Evolutionary conservation across 176 grass and related monocot genomes (phyloP).

Genomic region (Leersia perrieri): DNA sequence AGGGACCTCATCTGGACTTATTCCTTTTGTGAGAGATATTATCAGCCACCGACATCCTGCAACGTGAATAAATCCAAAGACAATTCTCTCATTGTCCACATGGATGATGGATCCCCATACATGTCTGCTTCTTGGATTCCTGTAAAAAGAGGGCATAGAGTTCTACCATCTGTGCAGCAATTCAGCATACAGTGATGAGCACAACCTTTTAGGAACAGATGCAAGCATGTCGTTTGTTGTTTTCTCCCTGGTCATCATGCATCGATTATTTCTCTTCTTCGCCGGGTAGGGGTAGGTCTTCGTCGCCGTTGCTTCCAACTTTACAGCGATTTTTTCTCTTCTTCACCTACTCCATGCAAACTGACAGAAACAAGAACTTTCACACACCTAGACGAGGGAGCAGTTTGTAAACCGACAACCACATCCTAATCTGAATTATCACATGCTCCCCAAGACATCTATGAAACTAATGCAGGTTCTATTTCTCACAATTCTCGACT

Average conservation of each 20-base stretch:
- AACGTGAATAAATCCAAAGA: neutral
- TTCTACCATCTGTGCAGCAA: neutral
- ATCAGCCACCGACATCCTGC: neutral
- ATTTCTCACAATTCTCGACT: neutral
- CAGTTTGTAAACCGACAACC: neutral
- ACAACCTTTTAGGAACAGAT: neutral
- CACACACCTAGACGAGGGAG: neutral
- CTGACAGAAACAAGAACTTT: neutral
- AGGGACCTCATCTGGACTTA: too few relatives aligned
- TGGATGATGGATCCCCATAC: neutral
- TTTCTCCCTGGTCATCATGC: neutral
- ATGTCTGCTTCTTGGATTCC: neutral
- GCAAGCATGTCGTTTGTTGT: neutral
- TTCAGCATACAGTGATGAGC: neutral
- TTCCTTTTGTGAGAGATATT: too few relatives aligned
- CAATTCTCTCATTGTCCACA: neutral
- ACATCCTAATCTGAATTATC: conserved; percentile 22
- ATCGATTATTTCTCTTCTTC: neutral
- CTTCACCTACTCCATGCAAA: neutral
- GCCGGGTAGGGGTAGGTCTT: neutral
- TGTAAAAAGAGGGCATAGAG: neutral
- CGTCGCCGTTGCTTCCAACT: neutral
- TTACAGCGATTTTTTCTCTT: conserved; percentile 1
- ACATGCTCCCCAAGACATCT: neutral
- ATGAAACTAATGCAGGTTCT: neutral